Evolutionary conservation across 768 basidiomycete species (phyloP).

Genomic region (Arthromyces matolae): DNA sequence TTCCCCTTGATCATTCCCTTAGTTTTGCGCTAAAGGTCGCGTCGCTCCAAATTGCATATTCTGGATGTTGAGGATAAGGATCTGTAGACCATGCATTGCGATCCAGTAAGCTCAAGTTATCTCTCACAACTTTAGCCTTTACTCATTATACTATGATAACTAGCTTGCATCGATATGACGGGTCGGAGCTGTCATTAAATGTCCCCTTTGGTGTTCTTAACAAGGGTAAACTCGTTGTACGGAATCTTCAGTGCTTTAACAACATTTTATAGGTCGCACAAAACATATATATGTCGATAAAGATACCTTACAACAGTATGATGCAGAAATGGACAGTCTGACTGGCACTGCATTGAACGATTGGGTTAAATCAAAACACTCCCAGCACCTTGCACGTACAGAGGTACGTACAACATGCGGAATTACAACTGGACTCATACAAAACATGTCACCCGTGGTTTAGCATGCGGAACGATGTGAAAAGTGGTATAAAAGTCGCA

Average conservation of each 20-base stretch:
- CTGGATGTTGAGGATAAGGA: conserved; percentile 14
- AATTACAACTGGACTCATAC: neutral
- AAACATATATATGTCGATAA: neutral
- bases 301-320: neutral
- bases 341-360: neutral
- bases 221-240: no score
- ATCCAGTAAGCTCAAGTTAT: conserved; percentile 17
- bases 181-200: no score
- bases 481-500: conserved; percentile 9
- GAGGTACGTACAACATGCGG: conserved; percentile 10
- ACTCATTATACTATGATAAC: no score
- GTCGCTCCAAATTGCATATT: conserved; percentile 8
- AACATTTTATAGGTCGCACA: no score
- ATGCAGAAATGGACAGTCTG: neutral
- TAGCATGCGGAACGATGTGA: conserved; percentile 17
- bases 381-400: neutral
- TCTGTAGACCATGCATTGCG: conserved; percentile 16
- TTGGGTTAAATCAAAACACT: conserved; percentile 7
- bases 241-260: no score
- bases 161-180: no score
- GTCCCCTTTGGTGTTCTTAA: no score
- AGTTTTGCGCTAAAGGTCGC: conserved; percentile 11
- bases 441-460: neutral
- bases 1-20: neutral
- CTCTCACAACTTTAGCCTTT: no score